Conservation (phyloP, 2,329 filamentous ascomycete species). For the Didymella arachidicola region DNA sequence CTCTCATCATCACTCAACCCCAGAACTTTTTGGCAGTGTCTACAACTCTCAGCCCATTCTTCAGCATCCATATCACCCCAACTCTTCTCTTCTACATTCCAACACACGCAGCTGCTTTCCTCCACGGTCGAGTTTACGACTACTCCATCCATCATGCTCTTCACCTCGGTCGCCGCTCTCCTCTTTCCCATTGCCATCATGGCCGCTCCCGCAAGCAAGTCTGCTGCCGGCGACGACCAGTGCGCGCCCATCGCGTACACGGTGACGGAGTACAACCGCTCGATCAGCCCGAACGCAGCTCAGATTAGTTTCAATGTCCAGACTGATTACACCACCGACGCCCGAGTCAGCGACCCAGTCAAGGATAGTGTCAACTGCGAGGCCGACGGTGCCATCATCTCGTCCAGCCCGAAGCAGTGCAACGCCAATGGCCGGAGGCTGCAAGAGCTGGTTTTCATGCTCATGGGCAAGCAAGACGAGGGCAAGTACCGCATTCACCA, state of each 20-base stretch:
- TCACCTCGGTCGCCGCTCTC: slow-evolving; percentile 20
- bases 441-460: slow-evolving; percentile 33
- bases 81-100: slow-evolving; percentile 1
- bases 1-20: slow-evolving; percentile 6
- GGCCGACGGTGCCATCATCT: slow-evolving; percentile 23
- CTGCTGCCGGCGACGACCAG: slow-evolving; percentile 16
- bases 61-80: slow-evolving; percentile 7
- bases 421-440: slow-evolving; percentile 23
- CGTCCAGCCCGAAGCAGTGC: slow-evolving; percentile 34
- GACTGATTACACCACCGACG: slow-evolving; percentile 28
- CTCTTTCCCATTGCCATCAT: slow-evolving; percentile 33
- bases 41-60: slow-evolving; percentile 15
- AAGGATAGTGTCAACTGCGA: slow-evolving; percentile 29
- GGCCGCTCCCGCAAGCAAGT: slow-evolving; percentile 22
- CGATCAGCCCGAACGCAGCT: slow-evolving; percentile 21
- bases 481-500: slow-evolving; percentile 40
- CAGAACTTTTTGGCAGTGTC: slow-evolving; percentile 8
- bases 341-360: slow-evolving; percentile 32
- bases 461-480: slow-evolving; percentile 27
- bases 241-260: slow-evolving; percentile 40
- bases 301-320: slow-evolving; percentile 38
- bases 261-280: slow-evolving; percentile 34
- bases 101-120: too few relatives aligned
- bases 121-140: too few relatives aligned
- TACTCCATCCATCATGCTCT: slow-evolving; percentile 22